Evolutionary conservation across 192 early-diverging fungal genomes (phyloP).

Genomic region (Coemansia asiatica): DNA sequence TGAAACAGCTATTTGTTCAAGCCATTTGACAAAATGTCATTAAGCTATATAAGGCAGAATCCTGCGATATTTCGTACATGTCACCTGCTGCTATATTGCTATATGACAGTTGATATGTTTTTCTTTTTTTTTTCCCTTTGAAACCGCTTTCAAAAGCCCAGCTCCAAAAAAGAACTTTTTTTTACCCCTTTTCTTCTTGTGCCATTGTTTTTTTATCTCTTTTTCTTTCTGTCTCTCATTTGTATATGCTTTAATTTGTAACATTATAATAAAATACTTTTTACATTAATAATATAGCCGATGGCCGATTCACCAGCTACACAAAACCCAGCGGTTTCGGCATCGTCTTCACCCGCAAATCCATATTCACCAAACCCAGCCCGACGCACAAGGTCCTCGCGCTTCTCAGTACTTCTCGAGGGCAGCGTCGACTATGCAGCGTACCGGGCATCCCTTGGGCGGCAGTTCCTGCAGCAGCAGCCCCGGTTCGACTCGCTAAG

Average conservation of each 20-base stretch:
- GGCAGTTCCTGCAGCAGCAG: slow-evolving; percentile 38
- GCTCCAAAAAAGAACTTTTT: background rate
- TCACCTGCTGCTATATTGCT: no score
- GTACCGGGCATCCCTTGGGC: slow-evolving; percentile 32
- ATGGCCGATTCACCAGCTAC: background rate
- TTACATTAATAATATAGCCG: no score
- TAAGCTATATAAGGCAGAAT: no score
- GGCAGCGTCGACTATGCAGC: slow-evolving; percentile 47
- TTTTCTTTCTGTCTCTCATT: background rate
- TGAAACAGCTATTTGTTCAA: no score
- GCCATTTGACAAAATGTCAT: no score
- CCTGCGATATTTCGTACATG: no score
- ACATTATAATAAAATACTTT: background rate
- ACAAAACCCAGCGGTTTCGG: background rate
- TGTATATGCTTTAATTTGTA: slow-evolving; percentile 4
- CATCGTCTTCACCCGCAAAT: background rate
- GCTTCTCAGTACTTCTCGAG: slow-evolving; percentile 47
- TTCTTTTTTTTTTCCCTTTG: background rate
- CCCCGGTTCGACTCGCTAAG: slow-evolving; percentile 42
- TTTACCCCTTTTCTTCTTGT: no score
- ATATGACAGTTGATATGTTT: no score
- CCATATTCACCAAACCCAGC: background rate
- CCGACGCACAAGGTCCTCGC: slow-evolving; percentile 34
- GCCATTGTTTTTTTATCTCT: slow-evolving; percentile 9
- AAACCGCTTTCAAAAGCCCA: background rate